Evolutionary conservation across 768 basidiomycete genomes (phyloP), one percentile per base, ranked within the genome.

Genomic region (Leccinellum luteum): DNA sequence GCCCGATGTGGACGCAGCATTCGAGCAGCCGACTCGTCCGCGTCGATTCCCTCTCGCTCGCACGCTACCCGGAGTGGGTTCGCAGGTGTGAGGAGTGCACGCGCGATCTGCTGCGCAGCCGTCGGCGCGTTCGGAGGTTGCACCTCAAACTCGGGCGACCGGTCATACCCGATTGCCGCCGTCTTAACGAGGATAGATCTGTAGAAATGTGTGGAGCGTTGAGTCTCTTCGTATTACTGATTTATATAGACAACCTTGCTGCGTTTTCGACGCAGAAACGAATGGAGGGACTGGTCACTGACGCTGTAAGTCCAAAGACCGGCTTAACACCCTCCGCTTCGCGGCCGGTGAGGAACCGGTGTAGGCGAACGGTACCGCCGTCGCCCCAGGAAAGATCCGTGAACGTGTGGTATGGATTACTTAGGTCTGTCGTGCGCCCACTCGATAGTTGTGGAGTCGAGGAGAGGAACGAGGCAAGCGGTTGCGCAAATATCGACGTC

Each of bases 241-340:
- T 38, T 17, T 8, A 38, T 38, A 38, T 9, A 9, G n/a, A 38
- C 6, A 15, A 17, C 34, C 7, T 35, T 35, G 14, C 9, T 23
- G 4, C 30, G n/a, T 7, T 19, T 31, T 21, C 4, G 17, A 2
- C 45, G 44, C 15, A 25, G 34, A 52, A 2, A 30, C 35, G 35
- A 38, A 27, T 15, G 41, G 13, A 38, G 31, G 43, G 3, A 32
- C 28, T 23, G 21, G 30, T 21, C 7, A 81, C 89, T 60, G 69
- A 94, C 92, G 92, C 85, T 28, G 93, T 96, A 9, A 96, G 73
- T 8, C 93, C 93, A 62, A 85, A 90, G 0, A 95, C 83, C 17
- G 93, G 93, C 66, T 92, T 94, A 13, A 92, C 82, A 0, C 93
- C 92, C 14, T 86, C 85, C 3, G 81, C 84, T 68, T 96, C 93